Evolutionary conservation across 1,284 basidiomycete species (phyloP).

Genomic region (Stygiomarasmius scandens): DNA sequence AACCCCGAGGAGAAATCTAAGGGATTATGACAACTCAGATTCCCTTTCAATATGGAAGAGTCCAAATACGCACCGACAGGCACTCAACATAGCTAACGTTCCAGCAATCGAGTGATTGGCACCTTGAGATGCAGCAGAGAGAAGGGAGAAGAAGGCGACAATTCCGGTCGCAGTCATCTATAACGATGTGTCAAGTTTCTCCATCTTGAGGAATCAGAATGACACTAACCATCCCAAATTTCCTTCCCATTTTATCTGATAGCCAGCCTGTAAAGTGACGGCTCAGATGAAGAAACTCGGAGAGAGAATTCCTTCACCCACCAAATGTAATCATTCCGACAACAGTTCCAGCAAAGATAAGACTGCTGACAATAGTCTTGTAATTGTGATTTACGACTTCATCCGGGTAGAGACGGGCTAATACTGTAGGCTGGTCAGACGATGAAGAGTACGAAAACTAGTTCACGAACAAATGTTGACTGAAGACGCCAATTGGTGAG

Average conservation of each 20-base stretch:
- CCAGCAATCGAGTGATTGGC: constrained; percentile 72
- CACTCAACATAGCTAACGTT: constrained; percentile 76
- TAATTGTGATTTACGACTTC: constrained; percentile 54
- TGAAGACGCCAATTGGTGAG: constrained; percentile 24
- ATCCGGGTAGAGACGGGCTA: constrained; percentile 66
- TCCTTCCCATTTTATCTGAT: constrained; percentile 86
- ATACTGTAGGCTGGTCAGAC: constrained; percentile 43
- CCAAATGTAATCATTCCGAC: constrained; percentile 81
- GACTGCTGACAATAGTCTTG: constrained; percentile 62
- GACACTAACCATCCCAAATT: constrained; percentile 81
- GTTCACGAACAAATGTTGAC: constrained; percentile 62
- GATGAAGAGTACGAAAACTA: background rate
- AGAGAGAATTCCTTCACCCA: constrained; percentile 19
- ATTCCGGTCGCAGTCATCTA: constrained; percentile 80
- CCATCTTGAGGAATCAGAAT: too few relatives aligned
- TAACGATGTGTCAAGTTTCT: constrained; percentile 42
- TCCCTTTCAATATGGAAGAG: background rate
- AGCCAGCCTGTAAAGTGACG: constrained; percentile 53
- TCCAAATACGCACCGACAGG: constrained; percentile 67
- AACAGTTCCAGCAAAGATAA: constrained; percentile 83
- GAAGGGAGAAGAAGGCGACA: constrained; percentile 77
- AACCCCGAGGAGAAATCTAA: constrained; percentile 78
- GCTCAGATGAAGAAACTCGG: background rate
- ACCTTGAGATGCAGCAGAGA: constrained; percentile 85
- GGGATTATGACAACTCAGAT: too few relatives aligned